Conservation (phyloP, 1,284 basidiomycete species). For the Ustilago loliicola region DNA sequence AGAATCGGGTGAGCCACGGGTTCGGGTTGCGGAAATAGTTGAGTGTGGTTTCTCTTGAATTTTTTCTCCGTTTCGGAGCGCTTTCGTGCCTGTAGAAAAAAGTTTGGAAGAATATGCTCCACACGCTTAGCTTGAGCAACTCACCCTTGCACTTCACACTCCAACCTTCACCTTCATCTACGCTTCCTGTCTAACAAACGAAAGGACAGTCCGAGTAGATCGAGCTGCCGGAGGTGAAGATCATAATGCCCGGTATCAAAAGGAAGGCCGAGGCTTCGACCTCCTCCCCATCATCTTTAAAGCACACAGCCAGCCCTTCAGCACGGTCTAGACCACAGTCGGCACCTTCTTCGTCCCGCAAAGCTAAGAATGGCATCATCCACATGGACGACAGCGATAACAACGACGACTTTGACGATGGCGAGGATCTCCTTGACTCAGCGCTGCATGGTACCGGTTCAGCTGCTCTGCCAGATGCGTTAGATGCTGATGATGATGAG, state of each 20-base stretch:
- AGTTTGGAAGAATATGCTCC: constrained; percentile 20
- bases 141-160: not conserved
- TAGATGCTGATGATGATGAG: constrained; percentile 52
- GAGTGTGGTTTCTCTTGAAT: constrained; percentile 6
- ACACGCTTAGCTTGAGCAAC: not conserved
- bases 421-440: constrained; percentile 52
- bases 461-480: constrained; percentile 35
- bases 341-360: constrained; percentile 19
- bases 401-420: constrained; percentile 66
- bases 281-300: constrained; percentile 31
- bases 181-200: not conserved
- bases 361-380: constrained; percentile 2
- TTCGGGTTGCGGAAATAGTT: constrained; percentile 20
- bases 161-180: not conserved
- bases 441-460: constrained; percentile 49
- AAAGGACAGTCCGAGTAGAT: not conserved
- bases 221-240: not conserved
- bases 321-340: constrained; percentile 18
- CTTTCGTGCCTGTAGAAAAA: not conserved
- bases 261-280: constrained; percentile 41
- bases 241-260: constrained; percentile 54
- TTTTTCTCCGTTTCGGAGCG: not conserved
- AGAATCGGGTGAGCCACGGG: not conserved
- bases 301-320: constrained; percentile 23
- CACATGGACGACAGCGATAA: constrained; percentile 50